Evolutionary conservation across 441 rosid species (phyloP).

Genomic region (Capsella rubella): DNA sequence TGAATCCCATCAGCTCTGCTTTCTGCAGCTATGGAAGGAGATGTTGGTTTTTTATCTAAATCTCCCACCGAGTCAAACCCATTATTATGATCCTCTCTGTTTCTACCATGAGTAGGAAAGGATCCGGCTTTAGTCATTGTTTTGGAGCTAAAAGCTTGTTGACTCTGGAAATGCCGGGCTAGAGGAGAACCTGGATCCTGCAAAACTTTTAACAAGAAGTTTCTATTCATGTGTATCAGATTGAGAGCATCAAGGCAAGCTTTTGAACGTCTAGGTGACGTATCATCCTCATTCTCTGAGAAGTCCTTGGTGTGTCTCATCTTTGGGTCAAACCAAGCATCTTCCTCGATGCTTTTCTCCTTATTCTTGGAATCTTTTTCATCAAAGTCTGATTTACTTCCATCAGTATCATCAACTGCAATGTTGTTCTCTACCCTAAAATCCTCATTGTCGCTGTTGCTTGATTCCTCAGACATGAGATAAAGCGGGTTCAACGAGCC

Average conservation of each 20-base stretch:
- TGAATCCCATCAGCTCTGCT: slow-evolving; percentile 47
- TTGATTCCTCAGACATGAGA: slow-evolving; percentile 45
- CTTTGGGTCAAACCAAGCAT: slow-evolving; percentile 47
- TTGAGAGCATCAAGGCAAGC: slow-evolving; percentile 62
- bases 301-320: slow-evolving; percentile 36
- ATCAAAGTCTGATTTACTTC: slow-evolving; percentile 40
- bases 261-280: slow-evolving; percentile 46
- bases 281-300: slow-evolving; percentile 41
- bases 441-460: slow-evolving; percentile 47
- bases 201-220: slow-evolving; percentile 55
- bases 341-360: slow-evolving; percentile 39
- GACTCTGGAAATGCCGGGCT: slow-evolving; percentile 55
- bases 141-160: slow-evolving; percentile 45
- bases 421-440: slow-evolving; percentile 38
- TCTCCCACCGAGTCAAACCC: slow-evolving; percentile 40
- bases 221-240: slow-evolving; percentile 63
- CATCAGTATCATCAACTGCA: slow-evolving; percentile 33
- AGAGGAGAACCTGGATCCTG: slow-evolving; percentile 65
- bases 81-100: slow-evolving; percentile 38
- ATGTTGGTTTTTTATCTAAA: slow-evolving; percentile 39
- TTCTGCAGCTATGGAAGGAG: slow-evolving; percentile 49
- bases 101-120: slow-evolving; percentile 51
- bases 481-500: slow-evolving; percentile 42
- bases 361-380: slow-evolving; percentile 33
- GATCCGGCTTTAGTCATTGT: slow-evolving; percentile 52